Conservation (phyloP, 176 grass and related monocot species). For the Juncus effusus region DNA sequence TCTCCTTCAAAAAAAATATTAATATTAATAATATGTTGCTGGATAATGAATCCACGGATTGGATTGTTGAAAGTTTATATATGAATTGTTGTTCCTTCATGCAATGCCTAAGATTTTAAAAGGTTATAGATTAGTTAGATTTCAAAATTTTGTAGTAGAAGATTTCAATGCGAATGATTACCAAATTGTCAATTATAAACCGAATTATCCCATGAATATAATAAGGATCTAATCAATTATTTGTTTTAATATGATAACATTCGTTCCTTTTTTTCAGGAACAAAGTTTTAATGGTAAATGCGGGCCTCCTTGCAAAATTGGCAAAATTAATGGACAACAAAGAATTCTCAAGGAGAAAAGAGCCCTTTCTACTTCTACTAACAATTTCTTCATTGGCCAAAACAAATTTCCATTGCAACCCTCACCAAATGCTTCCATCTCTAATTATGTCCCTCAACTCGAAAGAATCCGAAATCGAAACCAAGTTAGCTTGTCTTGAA, state of each 20-base stretch:
- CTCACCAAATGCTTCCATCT: conserved; percentile 54
- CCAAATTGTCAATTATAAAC: not conserved
- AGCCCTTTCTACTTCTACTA: conserved; percentile 48
- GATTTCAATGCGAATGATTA: not conserved
- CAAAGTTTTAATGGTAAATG: conserved; percentile 65
- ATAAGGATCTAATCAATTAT: not conserved
- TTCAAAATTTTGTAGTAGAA: too few relatives aligned
- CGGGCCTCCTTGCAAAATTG: conserved; percentile 62
- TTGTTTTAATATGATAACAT: not conserved
- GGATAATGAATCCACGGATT: too few relatives aligned
- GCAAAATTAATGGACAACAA: conserved; percentile 29
- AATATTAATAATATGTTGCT: too few relatives aligned
- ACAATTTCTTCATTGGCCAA: conserved; percentile 70
- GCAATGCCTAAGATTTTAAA: too few relatives aligned
- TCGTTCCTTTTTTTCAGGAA: conserved; percentile 48
- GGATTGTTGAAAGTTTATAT: too few relatives aligned
- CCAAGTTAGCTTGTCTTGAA: conserved; percentile 47
- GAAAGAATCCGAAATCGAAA: conserved; percentile 22
- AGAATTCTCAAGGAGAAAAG: conserved; percentile 30
- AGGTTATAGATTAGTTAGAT: too few relatives aligned
- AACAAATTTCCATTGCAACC: conserved; percentile 54
- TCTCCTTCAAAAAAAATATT: too few relatives aligned
- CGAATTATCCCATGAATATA: not conserved
- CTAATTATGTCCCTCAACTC: conserved; percentile 32
- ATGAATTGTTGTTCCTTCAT: too few relatives aligned